Base-by-base conservation (phyloP, 192 early-diverging fungal species). In the Coemansia sp. region DNA sequence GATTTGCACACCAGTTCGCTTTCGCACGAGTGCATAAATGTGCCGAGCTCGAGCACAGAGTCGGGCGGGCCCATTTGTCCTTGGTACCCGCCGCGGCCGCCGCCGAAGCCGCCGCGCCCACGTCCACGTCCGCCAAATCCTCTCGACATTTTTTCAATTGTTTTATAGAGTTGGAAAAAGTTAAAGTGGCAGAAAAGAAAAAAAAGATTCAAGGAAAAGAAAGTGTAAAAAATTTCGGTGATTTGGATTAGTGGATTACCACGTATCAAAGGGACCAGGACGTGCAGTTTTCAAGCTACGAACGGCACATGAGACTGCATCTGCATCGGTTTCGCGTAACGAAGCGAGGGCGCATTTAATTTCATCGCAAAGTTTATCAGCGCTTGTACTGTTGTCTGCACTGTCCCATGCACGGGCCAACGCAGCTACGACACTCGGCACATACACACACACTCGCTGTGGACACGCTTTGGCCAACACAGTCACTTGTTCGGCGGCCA, bases 1-100 rank as follows among this genome's bases (percentile, higher is more conserved):
- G 91, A 93, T 65, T 85, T 86, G 82, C 94, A 97, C 28, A 99
- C 95, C 86, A 97, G 94, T 81, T 99, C 94, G 57, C 94, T 94
- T 74, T 99, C 94, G 73, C 97, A 99, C 37, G 90, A 85, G 75
- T 99, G 95, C 82, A 94, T 81, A 72, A 93, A 97, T 37, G 84
- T 65, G 44, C 97, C 97, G 83, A 97, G 89, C 59, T 88, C 86
- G 23, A 87, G 71, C 57, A 94, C 90, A 26, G 74, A 76, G 67
- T 91, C 91, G 20, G 92, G 92, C 11, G 92, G 92, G 22, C 92
- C 83, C 70, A 14, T 62, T 66, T 12, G 82, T 7, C 82, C 75
- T 9, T 78, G 53, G 19, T 66, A 67, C 8, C 89, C 82, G 31
- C 85, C 84, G 21, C 79, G 81, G 14, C 79, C 64, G 14, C 71